Conservation (phyloP, 306 rosid genomes). For the Lagenaria siceraria region DNA sequence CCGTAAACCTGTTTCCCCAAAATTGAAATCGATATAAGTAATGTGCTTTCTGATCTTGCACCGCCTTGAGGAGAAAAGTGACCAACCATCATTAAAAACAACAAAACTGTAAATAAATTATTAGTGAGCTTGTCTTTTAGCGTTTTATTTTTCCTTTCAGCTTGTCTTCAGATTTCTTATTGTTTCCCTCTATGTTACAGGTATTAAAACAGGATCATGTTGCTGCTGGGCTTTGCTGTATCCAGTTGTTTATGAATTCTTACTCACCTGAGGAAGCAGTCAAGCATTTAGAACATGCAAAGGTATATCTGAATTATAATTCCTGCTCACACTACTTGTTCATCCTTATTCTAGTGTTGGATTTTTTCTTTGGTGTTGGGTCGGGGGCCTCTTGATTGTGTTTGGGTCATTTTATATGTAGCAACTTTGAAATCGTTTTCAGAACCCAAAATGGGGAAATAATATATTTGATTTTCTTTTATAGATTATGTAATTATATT, state of each 20-base stretch:
- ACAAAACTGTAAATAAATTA: neutral
- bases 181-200: constrained; percentile 23
- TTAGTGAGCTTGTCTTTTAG: neutral
- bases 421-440: neutral
- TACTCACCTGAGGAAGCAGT: constrained; percentile 82
- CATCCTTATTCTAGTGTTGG: neutral
- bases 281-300: constrained; percentile 85
- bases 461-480: neutral
- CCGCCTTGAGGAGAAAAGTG: neutral
- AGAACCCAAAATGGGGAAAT: neutral
- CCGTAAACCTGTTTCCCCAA: neutral
- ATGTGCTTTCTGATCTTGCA: neutral
- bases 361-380: neutral
- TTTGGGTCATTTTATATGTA: neutral
- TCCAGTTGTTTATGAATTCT: constrained; percentile 89
- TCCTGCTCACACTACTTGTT: constrained; percentile 2
- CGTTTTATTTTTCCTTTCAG: neutral
- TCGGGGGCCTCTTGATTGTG: neutral
- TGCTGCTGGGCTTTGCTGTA: constrained; percentile 96
- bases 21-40: neutral
- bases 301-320: constrained; percentile 33
- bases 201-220: constrained; percentile 87
- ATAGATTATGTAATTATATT: neutral
- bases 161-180: neutral
- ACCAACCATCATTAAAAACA: neutral